Percentiles rank a stretch among this genome's conserved stretches.
phyloP scores from a whole-genome alignment of 192 early-diverging fungal species.

The Coemansia sp. region DNA sequence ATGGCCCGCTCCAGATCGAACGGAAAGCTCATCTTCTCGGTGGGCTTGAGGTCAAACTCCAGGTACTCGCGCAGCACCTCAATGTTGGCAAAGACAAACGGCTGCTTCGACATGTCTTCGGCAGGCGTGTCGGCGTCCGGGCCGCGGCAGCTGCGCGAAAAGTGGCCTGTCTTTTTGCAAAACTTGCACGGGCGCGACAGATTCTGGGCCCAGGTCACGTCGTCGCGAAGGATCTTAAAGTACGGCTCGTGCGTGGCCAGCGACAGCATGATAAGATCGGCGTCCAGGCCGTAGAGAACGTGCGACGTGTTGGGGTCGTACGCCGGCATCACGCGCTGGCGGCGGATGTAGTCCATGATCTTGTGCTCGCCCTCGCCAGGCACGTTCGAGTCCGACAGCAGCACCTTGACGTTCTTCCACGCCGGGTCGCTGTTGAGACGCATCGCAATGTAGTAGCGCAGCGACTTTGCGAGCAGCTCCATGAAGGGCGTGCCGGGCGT shows the following conservation, averaged over 20 bases:
- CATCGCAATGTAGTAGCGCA: conserved; percentile 84
- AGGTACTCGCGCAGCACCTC: conserved; percentile 89
- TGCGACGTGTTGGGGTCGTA: conserved; percentile 92
- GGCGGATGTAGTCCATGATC: conserved; percentile 96
- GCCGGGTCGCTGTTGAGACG: conserved; percentile 84
- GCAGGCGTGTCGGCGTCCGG: conserved; percentile 14
- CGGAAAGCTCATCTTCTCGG: conserved; percentile 59
- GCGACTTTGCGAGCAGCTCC: conserved; percentile 78
- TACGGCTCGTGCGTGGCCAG: conserved; percentile 96
- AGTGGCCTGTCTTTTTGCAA: conserved; percentile 62
- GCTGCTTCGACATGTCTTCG: conserved; percentile 48
- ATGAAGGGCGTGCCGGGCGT: conserved; percentile 98
- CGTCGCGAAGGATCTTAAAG: conserved; percentile 93
- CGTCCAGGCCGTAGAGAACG: conserved; percentile 92
- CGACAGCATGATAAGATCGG: conserved; percentile 97
- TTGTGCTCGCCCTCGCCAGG: conserved; percentile 99
- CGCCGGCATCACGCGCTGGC: conserved; percentile 68
- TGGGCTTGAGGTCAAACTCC: conserved; percentile 71
- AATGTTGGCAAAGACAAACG: conserved; percentile 82
- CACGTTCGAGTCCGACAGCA: conserved; percentile 91
- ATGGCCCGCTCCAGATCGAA: conserved; percentile 90
- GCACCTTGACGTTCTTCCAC: conserved; percentile 83
- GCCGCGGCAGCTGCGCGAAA: conserved; percentile 46
- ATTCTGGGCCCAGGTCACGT: conserved; percentile 79
- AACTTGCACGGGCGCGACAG: conserved; percentile 65